Evolutionary conservation across 2,329 filamentous ascomycete species (phyloP).

Genomic region (Tolypocladium ovalisporum): DNA sequence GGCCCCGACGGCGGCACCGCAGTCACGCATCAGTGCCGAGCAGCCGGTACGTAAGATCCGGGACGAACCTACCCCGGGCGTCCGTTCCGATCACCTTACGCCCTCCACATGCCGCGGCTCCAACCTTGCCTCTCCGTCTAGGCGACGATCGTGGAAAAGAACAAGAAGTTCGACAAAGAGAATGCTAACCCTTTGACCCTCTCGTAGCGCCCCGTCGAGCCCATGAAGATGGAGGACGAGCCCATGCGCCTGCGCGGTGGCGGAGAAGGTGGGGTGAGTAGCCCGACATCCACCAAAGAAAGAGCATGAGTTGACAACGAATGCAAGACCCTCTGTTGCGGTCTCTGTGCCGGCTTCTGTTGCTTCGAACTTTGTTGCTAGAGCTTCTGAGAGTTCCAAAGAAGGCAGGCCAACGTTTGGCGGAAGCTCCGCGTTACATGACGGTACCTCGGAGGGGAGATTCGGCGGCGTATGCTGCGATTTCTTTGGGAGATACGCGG

Average conservation of each 20-base stretch:
- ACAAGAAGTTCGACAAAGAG: neutral
- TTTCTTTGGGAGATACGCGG: too few species aligned
- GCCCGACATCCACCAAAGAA: neutral
- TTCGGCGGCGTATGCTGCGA: too few species aligned
- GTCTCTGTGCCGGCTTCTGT: conserved; percentile 26
- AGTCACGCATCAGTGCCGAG: conserved; percentile 16
- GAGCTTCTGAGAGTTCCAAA: conserved; percentile 17
- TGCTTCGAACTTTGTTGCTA: conserved; percentile 31
- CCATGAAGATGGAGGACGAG: conserved; percentile 21
- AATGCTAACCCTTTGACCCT: neutral
- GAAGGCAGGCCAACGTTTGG: conserved; percentile 7
- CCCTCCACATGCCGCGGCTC: too few species aligned
- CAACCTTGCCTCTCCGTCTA: too few species aligned
- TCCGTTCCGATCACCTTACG: neutral
- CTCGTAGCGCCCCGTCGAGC: conserved; percentile 19
- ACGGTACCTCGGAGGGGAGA: too few species aligned
- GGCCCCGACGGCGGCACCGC: conserved; percentile 16
- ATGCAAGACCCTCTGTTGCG: conserved; percentile 26
- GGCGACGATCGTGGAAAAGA: neutral
- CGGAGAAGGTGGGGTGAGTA: conserved; percentile 23
- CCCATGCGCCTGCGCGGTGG: conserved; percentile 21
- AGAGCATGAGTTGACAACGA: neutral
- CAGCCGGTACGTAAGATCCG: conserved; percentile 19
- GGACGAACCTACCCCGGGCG: neutral
- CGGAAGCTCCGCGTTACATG: too few species aligned